Percentiles rank a stretch among this genome's conserved stretches.
Conservation (phyloP, 2,329 filamentous ascomycete species). For the Cladophialophora psammophila region DNA sequence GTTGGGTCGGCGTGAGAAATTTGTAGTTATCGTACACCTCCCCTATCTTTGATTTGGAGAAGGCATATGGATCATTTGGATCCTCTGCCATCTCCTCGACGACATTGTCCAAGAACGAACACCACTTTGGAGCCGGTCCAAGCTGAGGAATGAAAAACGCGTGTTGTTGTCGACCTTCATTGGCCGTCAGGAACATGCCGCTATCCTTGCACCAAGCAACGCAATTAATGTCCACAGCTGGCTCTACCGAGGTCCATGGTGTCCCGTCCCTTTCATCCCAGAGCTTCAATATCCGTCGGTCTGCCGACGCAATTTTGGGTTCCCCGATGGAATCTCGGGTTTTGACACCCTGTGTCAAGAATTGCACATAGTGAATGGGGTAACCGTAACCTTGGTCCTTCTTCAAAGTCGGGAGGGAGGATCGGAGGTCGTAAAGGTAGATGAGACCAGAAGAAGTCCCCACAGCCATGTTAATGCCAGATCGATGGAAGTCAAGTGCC, state of each 20-base stretch:
- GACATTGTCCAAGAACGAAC: slow-evolving; percentile 93
- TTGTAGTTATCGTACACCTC: slow-evolving; percentile 99
- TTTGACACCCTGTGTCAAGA: slow-evolving; percentile 69
- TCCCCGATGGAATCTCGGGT: slow-evolving; percentile 73
- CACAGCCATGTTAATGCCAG: slow-evolving; percentile 82
- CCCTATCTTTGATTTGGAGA: slow-evolving; percentile 60
- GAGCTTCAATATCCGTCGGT: slow-evolving; percentile 96
- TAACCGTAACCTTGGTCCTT: slow-evolving; percentile 98
- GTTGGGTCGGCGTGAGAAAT: slow-evolving; percentile 87
- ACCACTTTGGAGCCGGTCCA: slow-evolving; percentile 93
- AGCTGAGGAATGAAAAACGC: slow-evolving; percentile 94
- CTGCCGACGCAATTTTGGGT: slow-evolving; percentile 84
- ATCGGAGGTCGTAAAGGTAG: slow-evolving; percentile 89
- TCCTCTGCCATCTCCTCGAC: slow-evolving; percentile 98
- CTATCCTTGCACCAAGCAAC: slow-evolving; percentile 91
- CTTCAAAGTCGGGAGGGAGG: slow-evolving; percentile 81
- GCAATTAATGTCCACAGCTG: slow-evolving; percentile 90
- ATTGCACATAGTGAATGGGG: slow-evolving; percentile 82
- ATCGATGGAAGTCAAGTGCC: slow-evolving; percentile 82
- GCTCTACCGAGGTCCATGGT: slow-evolving; percentile 95
- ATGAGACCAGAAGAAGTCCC: slow-evolving; percentile 89
- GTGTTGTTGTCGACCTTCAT: slow-evolving; percentile 94
- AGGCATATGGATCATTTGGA: slow-evolving; percentile 67
- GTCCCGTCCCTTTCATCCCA: slow-evolving; percentile 85
- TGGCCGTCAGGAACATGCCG: slow-evolving; percentile 95